Evolutionary conservation across 805 yeast species (phyloP).

Genomic region (Gaillardinia entomophila): DNA sequence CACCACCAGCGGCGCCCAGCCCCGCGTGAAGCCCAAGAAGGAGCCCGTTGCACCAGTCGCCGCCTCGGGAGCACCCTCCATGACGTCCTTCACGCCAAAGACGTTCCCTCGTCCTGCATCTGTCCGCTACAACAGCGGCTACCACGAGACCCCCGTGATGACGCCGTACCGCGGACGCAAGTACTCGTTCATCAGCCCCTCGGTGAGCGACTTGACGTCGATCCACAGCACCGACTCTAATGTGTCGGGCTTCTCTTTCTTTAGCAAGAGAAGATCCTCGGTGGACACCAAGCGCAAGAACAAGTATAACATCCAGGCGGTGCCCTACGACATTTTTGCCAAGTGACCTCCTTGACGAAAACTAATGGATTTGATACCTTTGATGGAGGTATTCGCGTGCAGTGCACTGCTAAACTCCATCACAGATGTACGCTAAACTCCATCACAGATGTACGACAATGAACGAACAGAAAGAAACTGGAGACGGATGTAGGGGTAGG

Average conservation of each 20-base stretch:
- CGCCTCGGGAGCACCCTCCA: not conserved
- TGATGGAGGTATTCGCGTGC: not conserved
- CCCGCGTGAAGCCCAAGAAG: slow-evolving; percentile 3
- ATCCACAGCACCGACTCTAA: slow-evolving; percentile 9
- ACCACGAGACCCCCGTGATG: not conserved
- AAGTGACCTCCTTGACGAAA: slow-evolving; percentile 1
- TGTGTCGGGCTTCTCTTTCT: slow-evolving; percentile 21
- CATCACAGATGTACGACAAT: too few relatives aligned
- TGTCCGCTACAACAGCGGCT: not conserved
- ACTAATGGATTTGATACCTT: not conserved
- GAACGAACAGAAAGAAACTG: too few relatives aligned
- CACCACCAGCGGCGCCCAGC: not conserved
- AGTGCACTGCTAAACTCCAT: not conserved
- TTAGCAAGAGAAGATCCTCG: slow-evolving; percentile 6
- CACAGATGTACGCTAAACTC: too few relatives aligned
- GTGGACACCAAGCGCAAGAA: slow-evolving; percentile 9
- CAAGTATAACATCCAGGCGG: slow-evolving; percentile 20
- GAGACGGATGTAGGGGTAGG: too few relatives aligned
- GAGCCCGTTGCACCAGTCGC: slow-evolving; percentile 8
- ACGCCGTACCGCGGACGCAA: slow-evolving; percentile 1
- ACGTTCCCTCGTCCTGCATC: not conserved
- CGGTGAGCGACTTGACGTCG: slow-evolving; percentile 11
- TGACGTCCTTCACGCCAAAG: not conserved
- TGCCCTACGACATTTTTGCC: slow-evolving; percentile 12
- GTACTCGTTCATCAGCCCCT: not conserved